Evolutionary conservation across 805 yeast species (phyloP).

Genomic region (Starmera pachycereana): DNA sequence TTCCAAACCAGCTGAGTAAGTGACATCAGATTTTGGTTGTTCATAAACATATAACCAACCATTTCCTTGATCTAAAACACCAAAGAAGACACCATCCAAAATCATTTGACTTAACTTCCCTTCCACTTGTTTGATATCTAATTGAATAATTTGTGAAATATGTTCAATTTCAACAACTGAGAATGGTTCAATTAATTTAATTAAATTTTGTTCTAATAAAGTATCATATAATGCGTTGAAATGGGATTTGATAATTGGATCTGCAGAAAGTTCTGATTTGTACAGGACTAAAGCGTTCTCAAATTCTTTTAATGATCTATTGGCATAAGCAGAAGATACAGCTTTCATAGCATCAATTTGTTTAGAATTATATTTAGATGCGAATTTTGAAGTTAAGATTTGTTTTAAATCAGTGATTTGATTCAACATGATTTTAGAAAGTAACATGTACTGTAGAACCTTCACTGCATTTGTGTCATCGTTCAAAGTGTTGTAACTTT

Average conservation of each 20-base stretch:
- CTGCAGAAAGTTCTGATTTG: slow-evolving; percentile 68
- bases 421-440: slow-evolving; percentile 89
- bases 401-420: slow-evolving; percentile 76
- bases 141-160: slow-evolving; percentile 78
- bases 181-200: slow-evolving; percentile 93
- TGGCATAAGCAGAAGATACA: slow-evolving; percentile 79
- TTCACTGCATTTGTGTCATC: slow-evolving; percentile 62
- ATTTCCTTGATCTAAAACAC: slow-evolving; percentile 95
- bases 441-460: slow-evolving; percentile 83
- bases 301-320: slow-evolving; percentile 84
- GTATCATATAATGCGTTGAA: slow-evolving; percentile 90
- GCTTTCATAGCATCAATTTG: slow-evolving; percentile 96
- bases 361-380: slow-evolving; percentile 63
- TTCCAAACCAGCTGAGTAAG: slow-evolving; percentile 80
- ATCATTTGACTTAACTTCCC: slow-evolving; percentile 95
- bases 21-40: slow-evolving; percentile 78
- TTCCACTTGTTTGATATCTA: slow-evolving; percentile 81
- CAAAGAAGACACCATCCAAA: slow-evolving; percentile 87
- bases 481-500: slow-evolving; percentile 54
- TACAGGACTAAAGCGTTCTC: slow-evolving; percentile 72
- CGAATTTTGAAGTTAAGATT: slow-evolving; percentile 65
- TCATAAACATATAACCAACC: slow-evolving; percentile 94
- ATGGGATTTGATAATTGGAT: slow-evolving; percentile 83
- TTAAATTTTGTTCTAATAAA: slow-evolving; percentile 81
- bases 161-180: slow-evolving; percentile 91